Conservation (phyloP, 2,329 filamentous ascomycete genomes). For the Myrmaecium sp. region DNA sequence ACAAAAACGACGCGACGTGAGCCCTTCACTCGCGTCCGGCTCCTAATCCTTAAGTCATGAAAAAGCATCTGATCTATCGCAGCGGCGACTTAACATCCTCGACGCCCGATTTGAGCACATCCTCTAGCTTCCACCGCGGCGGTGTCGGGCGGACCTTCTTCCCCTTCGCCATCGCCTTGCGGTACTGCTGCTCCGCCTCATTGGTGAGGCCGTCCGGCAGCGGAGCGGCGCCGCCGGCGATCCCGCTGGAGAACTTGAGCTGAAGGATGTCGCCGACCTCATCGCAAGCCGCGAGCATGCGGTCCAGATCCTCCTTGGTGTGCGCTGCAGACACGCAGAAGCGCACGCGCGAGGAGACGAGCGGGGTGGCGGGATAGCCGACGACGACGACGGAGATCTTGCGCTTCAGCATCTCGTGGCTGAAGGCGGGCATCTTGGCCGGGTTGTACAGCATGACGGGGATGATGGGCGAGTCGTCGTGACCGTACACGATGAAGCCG, state of each 20-base stretch:
- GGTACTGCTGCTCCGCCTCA: constrained; percentile 38
- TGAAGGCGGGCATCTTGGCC: constrained; percentile 97
- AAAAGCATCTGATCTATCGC: no score
- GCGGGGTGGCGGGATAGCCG: constrained; percentile 86
- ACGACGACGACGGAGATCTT: constrained; percentile 97
- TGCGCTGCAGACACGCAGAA: constrained; percentile 94
- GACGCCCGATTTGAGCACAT: constrained; percentile 56
- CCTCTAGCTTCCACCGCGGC: constrained; percentile 64
- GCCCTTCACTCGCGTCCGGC: no score
- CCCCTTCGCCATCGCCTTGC: constrained; percentile 33
- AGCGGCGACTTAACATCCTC: constrained; percentile 59
- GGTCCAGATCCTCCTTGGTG: constrained; percentile 95
- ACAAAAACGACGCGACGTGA: no score
- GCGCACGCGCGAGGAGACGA: constrained; percentile 84
- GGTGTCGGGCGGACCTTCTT: constrained; percentile 34
- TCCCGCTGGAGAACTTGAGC: constrained; percentile 91
- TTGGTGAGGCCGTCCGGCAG: constrained; percentile 53
- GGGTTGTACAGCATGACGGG: constrained; percentile 91
- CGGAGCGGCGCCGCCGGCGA: constrained; percentile 72
- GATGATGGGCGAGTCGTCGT: constrained; percentile 95
- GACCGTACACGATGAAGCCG: constrained; percentile 90
- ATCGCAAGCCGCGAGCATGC: constrained; percentile 74
- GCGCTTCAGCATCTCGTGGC: constrained; percentile 92
- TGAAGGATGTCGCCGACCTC: constrained; percentile 84
- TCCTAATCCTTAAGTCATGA: no score